Evolutionary conservation across 768 basidiomycete species (phyloP).

Genomic region (Mycena venus): DNA sequence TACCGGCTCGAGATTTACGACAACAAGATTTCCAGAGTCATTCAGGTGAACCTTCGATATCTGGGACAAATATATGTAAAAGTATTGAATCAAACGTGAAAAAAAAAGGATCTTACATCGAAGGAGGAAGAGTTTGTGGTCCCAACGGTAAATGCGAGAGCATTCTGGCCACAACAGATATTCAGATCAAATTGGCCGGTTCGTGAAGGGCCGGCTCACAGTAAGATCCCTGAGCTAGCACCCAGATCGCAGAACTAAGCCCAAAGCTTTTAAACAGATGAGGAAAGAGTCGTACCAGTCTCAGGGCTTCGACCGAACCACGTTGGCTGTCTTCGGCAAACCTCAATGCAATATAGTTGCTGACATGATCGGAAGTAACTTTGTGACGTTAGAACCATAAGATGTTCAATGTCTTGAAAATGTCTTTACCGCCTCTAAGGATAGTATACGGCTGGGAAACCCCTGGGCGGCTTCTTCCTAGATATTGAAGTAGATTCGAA

Average conservation of each 20-base stretch:
- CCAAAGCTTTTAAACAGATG: not conserved
- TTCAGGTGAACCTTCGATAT: conserved; percentile 28
- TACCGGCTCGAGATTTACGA: conserved; percentile 19
- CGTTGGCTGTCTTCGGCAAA: conserved; percentile 18
- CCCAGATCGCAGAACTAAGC: too few relatives aligned
- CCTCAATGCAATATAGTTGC: conserved; percentile 17
- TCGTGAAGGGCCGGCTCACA: not conserved
- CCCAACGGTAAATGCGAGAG: conserved; percentile 14
- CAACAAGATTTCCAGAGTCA: conserved; percentile 8
- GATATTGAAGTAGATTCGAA: conserved; percentile 15
- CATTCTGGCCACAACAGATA: conserved; percentile 5
- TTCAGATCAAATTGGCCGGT: not conserved
- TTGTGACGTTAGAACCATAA: not conserved
- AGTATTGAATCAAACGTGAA: not conserved
- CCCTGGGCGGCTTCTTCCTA: conserved; percentile 18
- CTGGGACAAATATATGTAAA: not conserved
- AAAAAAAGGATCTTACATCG: not conserved
- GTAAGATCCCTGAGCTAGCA: conserved; percentile 26
- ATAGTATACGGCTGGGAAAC: conserved; percentile 15
- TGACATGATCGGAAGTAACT: conserved; percentile 29
- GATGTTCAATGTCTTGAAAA: not conserved
- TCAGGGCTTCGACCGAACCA: conserved; percentile 24
- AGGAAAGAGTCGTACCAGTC: not conserved
- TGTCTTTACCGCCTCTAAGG: conserved; percentile 13
- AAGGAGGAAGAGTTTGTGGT: conserved; percentile 13